Base-by-base conservation (phyloP, 495 filamentous ascomycete species). In the Aspergillus egyptiacus region DNA sequence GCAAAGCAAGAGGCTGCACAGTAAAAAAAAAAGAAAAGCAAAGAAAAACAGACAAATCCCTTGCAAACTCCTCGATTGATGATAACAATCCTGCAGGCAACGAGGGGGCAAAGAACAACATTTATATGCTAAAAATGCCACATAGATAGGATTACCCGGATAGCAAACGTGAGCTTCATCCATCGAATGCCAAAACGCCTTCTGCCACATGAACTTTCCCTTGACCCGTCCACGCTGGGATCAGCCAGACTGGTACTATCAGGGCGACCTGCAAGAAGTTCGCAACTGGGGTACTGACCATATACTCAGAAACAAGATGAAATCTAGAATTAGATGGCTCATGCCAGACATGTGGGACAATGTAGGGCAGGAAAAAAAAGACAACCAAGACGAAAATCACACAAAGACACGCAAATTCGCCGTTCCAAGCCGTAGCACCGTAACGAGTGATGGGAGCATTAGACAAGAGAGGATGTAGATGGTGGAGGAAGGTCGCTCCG, bases 391-490 rank as follows among this genome's bases (percentile, higher is more conserved):
- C 57, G 45, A 55, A 51, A 55, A 44, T 50, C 46, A 43, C 48
- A 59, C 55, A 51, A 55, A 56, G 54, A 60, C 48, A 53, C 53
- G 61, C 48, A 62, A 62, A 53, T 66, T 69, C 63, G 69, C 66
- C 69, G 62, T 68, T 69, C 65, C 62, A 57, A 70, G 62, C 67
- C 69, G 61, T 70, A 62, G 65, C 65, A 70, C 69, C 69, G 63
- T 72, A 60, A 68, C 58, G 62, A 68, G 57, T 64, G 69, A 63
- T 62, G 50, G 50, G 31, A 32, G 39, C 27, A 57, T 50, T 43
- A 50, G 49, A 50, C 27, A 32, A 47, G 39, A 51, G 46, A 41
- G 28, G 31, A 44, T 45, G 38, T 27, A 6, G 23, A 40, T 19
- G 20, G 22, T 40, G 39, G 47, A 54, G 30, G 38, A 52, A 34